Evolutionary conservation across 192 early-diverging fungal genomes (phyloP).

Genomic region (Cladochytrium replicatum): DNA sequence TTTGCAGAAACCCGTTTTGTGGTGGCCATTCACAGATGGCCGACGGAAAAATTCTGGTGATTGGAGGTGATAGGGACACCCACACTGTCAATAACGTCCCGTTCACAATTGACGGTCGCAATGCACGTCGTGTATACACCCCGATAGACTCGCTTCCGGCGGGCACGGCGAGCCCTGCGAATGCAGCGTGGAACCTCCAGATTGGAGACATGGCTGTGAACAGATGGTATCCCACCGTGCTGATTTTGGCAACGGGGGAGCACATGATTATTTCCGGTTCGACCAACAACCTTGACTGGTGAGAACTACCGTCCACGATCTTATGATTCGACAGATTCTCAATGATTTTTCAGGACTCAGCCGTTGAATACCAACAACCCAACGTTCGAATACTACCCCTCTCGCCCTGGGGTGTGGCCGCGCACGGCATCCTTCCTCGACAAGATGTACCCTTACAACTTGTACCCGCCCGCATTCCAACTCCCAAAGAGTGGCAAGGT

Average conservation of each 20-base stretch:
- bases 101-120: not conserved
- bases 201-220: not conserved
- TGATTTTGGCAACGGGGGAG: not conserved
- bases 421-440: not conserved
- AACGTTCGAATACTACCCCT: constrained; percentile 26
- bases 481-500: constrained; percentile 8
- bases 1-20: constrained; percentile 40
- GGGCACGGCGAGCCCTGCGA: too few relatives aligned
- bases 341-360: not conserved
- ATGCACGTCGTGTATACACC: not conserved
- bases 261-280: constrained; percentile 14
- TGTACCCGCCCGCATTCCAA: constrained; percentile 13
- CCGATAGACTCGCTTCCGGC: too few relatives aligned
- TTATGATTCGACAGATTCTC: too few relatives aligned
- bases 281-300: constrained; percentile 12
- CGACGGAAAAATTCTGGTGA: constrained; percentile 27
- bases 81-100: too few relatives aligned
- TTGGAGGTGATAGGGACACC: constrained; percentile 38
- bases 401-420: not conserved
- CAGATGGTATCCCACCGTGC: constrained; percentile 4
- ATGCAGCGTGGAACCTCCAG: constrained; percentile 1
- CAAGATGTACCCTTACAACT: constrained; percentile 13
- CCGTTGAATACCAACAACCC: constrained; percentile 15
- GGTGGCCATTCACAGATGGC: constrained; percentile 24
- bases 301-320: not conserved